Base-by-base conservation (phyloP, 495 filamentous ascomycete genomes). In the Hyaloscypha finlandica region DNA sequence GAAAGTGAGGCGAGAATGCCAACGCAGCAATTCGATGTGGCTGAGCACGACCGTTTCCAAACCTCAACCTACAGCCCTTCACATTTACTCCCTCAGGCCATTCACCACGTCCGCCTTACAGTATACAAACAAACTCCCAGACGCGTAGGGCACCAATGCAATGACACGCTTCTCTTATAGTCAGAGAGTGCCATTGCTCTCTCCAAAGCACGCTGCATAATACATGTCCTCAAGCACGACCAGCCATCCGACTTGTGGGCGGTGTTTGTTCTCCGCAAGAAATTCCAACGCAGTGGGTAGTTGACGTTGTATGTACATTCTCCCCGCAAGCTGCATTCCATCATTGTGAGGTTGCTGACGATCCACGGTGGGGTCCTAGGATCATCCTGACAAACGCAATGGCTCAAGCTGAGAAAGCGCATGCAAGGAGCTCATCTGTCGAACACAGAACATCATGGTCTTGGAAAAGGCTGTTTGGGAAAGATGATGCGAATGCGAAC, bases 401-500 rank as follows among this genome's bases (percentile, higher is more conserved):
- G 70, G 68, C 67, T 54, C 70, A 73, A 66, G 63, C 58, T 32
- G 70, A 73, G 64, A 70, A 70, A 35, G 35, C 68, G 53, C 63
- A 64, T 57, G 65, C 20, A 62, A 68, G 68, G 42, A 69, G 64
- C n/a, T 33, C 70, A 16, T 71, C 69, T 6, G 62, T 65, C 6
- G 72, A 74, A 39, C 64, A 68, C 6, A 70, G 68, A 62, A 65
- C 61, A 6, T 65, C 63, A 32, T 71, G 64, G 64, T 68, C 74
- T 16, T 77, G 71, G 69, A 79, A 77, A 64, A 76, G 65, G 53
- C 53, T 77, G 48, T 71, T 76, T 59, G 74, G 75, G 16, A 76
- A 72, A 61, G 74, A 75, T 22, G 69, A 67, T 5, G 62, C 57
- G 35, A 54, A 55, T 48, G 32, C 33, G 20, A 19, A 19, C 11